Evolutionary conservation across 805 yeast genomes (phyloP).

Genomic region (Saccharomycopsis capsularis): DNA sequence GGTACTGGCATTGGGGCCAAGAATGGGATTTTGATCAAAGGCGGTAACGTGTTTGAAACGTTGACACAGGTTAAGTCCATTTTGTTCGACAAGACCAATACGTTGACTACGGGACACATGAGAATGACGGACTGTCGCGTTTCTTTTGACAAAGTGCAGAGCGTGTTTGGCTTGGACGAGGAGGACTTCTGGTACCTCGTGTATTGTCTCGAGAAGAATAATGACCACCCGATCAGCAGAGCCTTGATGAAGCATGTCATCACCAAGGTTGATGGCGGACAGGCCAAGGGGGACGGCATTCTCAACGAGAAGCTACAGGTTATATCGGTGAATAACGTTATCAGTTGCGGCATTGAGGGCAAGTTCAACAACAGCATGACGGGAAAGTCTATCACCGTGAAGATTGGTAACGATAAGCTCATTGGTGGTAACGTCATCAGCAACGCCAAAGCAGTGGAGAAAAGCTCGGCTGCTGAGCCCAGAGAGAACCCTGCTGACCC

Average conservation of each 20-base stretch:
- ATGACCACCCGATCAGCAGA: constrained; percentile 67
- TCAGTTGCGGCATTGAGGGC: constrained; percentile 35
- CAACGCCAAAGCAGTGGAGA: neutral
- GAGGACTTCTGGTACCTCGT: constrained; percentile 23
- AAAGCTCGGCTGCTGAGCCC: neutral
- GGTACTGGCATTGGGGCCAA: constrained; percentile 96
- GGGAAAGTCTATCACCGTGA: constrained; percentile 29
- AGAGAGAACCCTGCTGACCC: constrained; percentile 1
- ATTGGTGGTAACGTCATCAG: constrained; percentile 26
- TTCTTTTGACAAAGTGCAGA: constrained; percentile 50
- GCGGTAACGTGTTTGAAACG: constrained; percentile 81
- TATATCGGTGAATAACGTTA: constrained; percentile 27
- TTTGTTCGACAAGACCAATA: constrained; percentile 93
- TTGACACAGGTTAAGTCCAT: constrained; percentile 58
- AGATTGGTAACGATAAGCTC: constrained; percentile 49
- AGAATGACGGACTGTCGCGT: constrained; percentile 28
- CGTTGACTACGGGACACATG: constrained; percentile 84
- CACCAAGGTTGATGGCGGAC: neutral
- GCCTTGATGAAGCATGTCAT: constrained; percentile 5
- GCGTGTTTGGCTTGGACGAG: constrained; percentile 1
- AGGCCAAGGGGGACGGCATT: neutral
- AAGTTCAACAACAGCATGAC: constrained; percentile 22
- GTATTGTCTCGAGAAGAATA: constrained; percentile 47
- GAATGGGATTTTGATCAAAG: constrained; percentile 84
- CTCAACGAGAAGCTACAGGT: constrained; percentile 11